Percentiles rank a stretch among this genome's conserved stretches.
Evolutionary conservation across 768 basidiomycete genomes (phyloP).

Genomic region (Polyporus arcularius): DNA sequence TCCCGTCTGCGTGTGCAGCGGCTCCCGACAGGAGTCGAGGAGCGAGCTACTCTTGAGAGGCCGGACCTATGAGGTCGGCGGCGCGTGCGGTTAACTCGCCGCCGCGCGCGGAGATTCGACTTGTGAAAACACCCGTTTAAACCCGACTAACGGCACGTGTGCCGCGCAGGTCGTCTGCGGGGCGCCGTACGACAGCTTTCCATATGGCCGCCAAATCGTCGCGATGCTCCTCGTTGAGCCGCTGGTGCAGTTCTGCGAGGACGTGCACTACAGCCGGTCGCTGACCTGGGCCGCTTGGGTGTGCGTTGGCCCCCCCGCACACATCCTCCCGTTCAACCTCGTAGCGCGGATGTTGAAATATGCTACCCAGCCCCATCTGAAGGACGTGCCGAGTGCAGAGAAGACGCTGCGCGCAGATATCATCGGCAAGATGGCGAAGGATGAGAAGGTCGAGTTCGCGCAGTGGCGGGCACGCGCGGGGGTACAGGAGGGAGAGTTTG

Average conservation of each 20-base stretch:
- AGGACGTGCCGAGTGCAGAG: slow-evolving; percentile 43
- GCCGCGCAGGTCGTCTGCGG: slow-evolving; percentile 60
- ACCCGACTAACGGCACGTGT: slow-evolving; percentile 55
- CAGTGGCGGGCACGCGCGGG: slow-evolving; percentile 46
- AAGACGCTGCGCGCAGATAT: slow-evolving; percentile 38
- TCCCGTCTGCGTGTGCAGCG: too few relatives aligned
- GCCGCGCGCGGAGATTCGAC: too few relatives aligned
- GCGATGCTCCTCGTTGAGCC: slow-evolving; percentile 51
- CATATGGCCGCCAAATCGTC: slow-evolving; percentile 45
- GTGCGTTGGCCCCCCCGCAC: slow-evolving; percentile 45
- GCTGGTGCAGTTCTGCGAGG: slow-evolving; percentile 46
- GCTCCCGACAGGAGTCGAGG: too few relatives aligned
- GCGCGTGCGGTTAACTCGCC: too few relatives aligned
- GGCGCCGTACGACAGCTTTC: slow-evolving; percentile 51
- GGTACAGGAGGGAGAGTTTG: slow-evolving; percentile 44
- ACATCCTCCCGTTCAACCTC: slow-evolving; percentile 43
- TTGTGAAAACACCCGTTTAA: too few relatives aligned
- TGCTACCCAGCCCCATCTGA: slow-evolving; percentile 37
- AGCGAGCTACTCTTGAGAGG: too few relatives aligned
- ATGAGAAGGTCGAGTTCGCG: slow-evolving; percentile 33
- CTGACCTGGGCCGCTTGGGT: slow-evolving; percentile 53
- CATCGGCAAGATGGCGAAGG: slow-evolving; percentile 44
- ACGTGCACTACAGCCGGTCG: slow-evolving; percentile 45
- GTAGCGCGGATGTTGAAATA: slow-evolving; percentile 35
- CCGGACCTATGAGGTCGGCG: too few relatives aligned